phyloP scores from a whole-genome alignment of 352 stramenopile genomes.

The Phytophthora pini region DNA sequence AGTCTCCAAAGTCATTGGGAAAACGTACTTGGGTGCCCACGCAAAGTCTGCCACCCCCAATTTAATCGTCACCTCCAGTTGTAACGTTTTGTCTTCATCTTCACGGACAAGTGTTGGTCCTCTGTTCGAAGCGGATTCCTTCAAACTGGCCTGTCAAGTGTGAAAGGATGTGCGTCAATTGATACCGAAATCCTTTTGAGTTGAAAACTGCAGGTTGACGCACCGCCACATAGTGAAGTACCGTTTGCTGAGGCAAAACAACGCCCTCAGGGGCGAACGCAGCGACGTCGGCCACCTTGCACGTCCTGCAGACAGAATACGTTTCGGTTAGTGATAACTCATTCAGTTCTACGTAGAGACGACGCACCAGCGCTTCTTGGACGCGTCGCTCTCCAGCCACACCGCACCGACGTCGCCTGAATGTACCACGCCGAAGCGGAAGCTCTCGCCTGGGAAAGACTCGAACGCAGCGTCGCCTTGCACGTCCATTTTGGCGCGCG shows the following conservation, averaged over 20 bases:
- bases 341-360: too few species aligned
- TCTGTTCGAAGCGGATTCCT: constrained; percentile 11
- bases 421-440: constrained; percentile 26
- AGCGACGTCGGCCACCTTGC: constrained; percentile 22
- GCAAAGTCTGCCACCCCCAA: constrained; percentile 23
- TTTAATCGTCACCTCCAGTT: constrained; percentile 29
- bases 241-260: constrained; percentile 24
- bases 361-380: constrained; percentile 31
- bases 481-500: constrained; percentile 29
- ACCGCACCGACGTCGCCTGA: constrained; percentile 7
- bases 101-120: constrained; percentile 16
- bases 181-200: background rate
- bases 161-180: background rate
- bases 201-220: constrained; percentile 1
- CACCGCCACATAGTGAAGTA: constrained; percentile 33
- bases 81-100: constrained; percentile 24
- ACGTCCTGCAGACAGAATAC: constrained; percentile 16
- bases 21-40: constrained; percentile 35
- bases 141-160: constrained; percentile 26
- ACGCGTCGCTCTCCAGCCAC: constrained; percentile 27
- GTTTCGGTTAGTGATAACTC: too few species aligned
- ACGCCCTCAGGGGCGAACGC: constrained; percentile 22
- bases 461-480: constrained; percentile 21
- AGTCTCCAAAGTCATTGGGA: constrained; percentile 20
- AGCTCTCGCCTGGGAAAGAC: constrained; percentile 29